These are phyloP conservation scores for Adansonia digitata DNA, from an alignment of 345 rosid genomes.

Conservation along the genomic window DNA sequence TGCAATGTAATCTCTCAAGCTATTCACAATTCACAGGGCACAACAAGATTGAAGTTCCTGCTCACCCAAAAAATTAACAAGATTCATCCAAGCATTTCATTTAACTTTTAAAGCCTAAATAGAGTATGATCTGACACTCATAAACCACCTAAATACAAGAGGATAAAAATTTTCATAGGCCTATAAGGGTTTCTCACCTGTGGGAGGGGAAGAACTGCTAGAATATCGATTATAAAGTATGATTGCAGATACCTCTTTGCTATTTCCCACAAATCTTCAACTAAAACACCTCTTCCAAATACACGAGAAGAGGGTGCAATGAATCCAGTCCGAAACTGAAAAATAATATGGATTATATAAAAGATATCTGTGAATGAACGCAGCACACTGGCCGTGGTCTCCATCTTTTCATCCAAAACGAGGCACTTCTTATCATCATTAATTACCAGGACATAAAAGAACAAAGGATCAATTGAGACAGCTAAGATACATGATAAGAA, in stretches of 20 bases:
- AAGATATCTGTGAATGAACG: slow-evolving; percentile 84
- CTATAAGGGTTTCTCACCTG: slow-evolving; percentile 38
- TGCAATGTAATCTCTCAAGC: neutral
- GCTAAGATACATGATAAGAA: slow-evolving; percentile 75
- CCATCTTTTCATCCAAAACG: slow-evolving; percentile 60
- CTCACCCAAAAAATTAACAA: neutral
- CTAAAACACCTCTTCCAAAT: slow-evolving; percentile 92
- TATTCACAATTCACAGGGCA: neutral
- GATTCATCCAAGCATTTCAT: neutral
- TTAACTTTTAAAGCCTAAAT: neutral
- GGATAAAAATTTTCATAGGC: neutral
- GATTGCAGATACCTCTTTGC: slow-evolving; percentile 68
- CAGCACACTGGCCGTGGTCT: slow-evolving; percentile 69
- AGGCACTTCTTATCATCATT: slow-evolving; percentile 54
- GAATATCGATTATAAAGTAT: slow-evolving; percentile 54
- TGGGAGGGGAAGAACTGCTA: slow-evolving; percentile 71
- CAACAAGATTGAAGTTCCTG: neutral
- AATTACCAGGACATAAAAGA: slow-evolving; percentile 77
- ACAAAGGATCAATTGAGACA: slow-evolving; percentile 91
- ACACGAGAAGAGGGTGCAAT: slow-evolving; percentile 95
- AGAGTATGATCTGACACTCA: neutral
- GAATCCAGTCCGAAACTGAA: slow-evolving; percentile 88
- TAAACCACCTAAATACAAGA: neutral
- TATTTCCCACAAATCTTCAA: slow-evolving; percentile 59
- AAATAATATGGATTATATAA: slow-evolving; percentile 71